A percentile compares a stretch with the other conserved stretches of the same genome.
Conservation (phyloP, 2,329 filamentous ascomycete genomes). For the Claviceps monticola region DNA sequence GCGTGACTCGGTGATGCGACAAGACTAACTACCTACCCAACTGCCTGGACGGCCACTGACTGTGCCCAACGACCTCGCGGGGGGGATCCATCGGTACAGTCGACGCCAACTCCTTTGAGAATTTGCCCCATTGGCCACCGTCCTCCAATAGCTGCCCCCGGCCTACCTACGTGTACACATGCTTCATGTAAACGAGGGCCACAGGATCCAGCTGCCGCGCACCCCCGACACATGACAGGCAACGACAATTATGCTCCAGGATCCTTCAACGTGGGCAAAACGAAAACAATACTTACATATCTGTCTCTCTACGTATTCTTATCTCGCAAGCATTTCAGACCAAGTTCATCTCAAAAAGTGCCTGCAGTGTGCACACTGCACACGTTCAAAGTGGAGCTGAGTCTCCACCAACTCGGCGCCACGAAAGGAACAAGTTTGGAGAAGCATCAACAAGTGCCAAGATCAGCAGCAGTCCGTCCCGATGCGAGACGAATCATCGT, state of each 20-base stretch:
- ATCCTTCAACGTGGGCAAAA: not conserved
- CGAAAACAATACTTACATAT: too few species aligned
- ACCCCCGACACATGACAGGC: not conserved
- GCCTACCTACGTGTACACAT: not conserved
- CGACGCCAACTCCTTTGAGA: not conserved
- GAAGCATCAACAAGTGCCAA: not conserved
- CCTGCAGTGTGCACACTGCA: not conserved
- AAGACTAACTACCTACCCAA: not conserved
- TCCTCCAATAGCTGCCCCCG: not conserved
- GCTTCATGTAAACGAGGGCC: not conserved
- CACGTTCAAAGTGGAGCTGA: not conserved
- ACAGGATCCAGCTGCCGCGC: slow-evolving; percentile 1
- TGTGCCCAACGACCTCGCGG: not conserved
- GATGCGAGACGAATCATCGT: not conserved
- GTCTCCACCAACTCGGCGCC: not conserved
- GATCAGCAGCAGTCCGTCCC: not conserved
- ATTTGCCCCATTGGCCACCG: slow-evolving; percentile 1
- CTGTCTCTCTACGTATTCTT: not conserved
- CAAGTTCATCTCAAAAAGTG: not conserved
- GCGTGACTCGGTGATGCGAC: not conserved
- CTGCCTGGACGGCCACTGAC: not conserved
- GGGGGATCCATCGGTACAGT: not conserved
- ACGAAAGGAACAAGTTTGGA: not conserved
- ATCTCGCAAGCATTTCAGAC: not conserved
- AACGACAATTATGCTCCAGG: not conserved